These are phyloP conservation scores for Aeschynomene evenia DNA, from an alignment of 306 rosid genomes.

Conservation along the genomic window DNA sequence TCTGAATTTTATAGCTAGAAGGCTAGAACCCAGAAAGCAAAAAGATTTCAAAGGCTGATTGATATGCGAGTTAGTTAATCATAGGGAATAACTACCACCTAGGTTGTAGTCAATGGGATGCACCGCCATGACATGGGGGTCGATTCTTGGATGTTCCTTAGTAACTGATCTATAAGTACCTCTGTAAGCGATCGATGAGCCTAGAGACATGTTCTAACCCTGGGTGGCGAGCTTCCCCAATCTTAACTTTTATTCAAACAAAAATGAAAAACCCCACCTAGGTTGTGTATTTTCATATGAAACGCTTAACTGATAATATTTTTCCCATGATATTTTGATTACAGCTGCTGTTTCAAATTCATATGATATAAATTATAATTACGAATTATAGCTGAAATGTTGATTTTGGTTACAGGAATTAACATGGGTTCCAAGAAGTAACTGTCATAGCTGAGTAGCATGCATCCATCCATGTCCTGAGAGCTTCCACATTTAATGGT, in stretches of 20 bases:
- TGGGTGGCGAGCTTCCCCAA: too few relatives aligned
- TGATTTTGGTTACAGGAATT: conserved; percentile 30
- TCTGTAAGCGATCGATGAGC: too few relatives aligned
- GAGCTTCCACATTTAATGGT: not conserved
- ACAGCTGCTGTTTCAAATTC: too few relatives aligned
- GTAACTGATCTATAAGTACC: too few relatives aligned
- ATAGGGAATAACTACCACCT: not conserved
- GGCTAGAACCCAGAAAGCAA: not conserved
- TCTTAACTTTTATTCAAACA: too few relatives aligned
- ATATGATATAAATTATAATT: not conserved
- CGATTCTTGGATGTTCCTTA: too few relatives aligned
- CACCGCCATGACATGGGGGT: too few relatives aligned
- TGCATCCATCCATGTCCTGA: not conserved
- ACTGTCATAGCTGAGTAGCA: conserved; percentile 1
- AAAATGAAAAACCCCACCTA: too few relatives aligned
- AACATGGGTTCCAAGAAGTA: conserved; percentile 1
- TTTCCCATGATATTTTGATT: too few relatives aligned
- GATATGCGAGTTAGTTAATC: not conserved
- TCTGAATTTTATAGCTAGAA: not conserved
- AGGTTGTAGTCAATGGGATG: too few relatives aligned
- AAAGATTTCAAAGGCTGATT: not conserved
- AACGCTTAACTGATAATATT: not conserved
- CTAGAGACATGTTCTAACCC: too few relatives aligned
- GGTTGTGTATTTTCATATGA: conserved; percentile 1
- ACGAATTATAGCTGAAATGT: conserved; percentile 26